Base-by-base conservation (phyloP, 768 basidiomycete genomes). In the Naganishia onofrii region DNA sequence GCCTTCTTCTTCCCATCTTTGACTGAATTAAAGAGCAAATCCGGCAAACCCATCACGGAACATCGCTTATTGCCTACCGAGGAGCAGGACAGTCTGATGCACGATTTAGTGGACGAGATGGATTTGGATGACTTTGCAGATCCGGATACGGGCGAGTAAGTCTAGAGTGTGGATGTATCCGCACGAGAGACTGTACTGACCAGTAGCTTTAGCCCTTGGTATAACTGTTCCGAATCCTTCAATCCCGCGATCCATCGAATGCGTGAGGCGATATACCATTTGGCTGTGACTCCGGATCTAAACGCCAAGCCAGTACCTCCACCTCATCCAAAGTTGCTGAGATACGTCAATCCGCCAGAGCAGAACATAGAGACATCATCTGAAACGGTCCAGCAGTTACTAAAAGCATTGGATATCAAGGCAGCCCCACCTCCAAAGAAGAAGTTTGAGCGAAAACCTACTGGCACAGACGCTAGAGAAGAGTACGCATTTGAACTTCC, bases 261-360 rank as follows among this genome's bases (percentile, higher is more conserved):
- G 68, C 95, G 94, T 79, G 93, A 96, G 83, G 93, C 93, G 15
- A 87, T 93, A 75, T 91, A 95, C 81, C 94, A 96, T 76, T 86
- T 86, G 63, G 92, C 92, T 1, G 85, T 92, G 12, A 88, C 89
- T 23, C 82, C 86, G 1, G 90, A 96, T 77, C 79, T 94, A n/a
- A 80, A 84, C 26, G 84, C 84, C 8, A 84, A 91, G 67, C 92
- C 92, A 0, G 84, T 95, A 10, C 88, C 90, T 0, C 90, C 91
- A 2, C 90, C 92, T 0, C 92, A 96, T 80, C 89, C 88, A 1
- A 91, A 91, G 67, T 84, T 96, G 0, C 82, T 86, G 32, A 92
- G 90, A 76, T 98, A 90, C 80, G 88, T 96, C 74, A 83, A 91
- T 13, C 87, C 91, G 5, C 94, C 94, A 0, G 84, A 82, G 36